These are phyloP conservation scores for Zizania latifolia DNA, from an alignment of 176 grass and related monocot species.

Conservation along the genomic window DNA sequence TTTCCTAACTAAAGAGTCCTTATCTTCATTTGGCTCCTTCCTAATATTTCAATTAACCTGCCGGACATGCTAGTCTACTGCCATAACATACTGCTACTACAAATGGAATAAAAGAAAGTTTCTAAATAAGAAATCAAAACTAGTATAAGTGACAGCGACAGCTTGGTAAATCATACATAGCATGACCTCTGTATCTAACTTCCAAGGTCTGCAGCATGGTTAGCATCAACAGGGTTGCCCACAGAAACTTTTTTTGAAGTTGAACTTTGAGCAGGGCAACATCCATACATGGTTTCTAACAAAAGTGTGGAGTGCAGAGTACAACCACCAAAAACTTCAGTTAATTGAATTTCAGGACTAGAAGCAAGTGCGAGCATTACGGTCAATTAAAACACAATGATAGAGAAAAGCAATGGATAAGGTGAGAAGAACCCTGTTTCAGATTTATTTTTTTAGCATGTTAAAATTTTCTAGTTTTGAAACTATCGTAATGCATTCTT, in stretches of 20 bases:
- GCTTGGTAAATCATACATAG: not conserved
- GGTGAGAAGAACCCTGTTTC: not conserved
- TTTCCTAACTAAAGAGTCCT: not conserved
- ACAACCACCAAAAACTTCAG: not conserved
- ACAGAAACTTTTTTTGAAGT: not conserved
- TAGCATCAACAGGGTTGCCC: not conserved
- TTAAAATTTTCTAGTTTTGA: constrained; percentile 5
- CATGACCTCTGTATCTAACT: not conserved
- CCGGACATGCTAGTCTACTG: not conserved
- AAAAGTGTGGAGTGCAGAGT: not conserved
- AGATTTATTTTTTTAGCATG: constrained; percentile 3
- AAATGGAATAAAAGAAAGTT: not conserved
- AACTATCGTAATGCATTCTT: not conserved
- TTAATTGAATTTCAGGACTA: not conserved
- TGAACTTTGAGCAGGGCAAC: not conserved
- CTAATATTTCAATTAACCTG: not conserved
- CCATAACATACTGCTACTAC: not conserved
- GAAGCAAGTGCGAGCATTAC: constrained; percentile 7
- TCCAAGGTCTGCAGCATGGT: not conserved
- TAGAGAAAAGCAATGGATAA: not conserved
- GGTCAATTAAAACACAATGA: not conserved
- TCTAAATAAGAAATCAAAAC: no score
- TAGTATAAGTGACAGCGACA: not conserved
- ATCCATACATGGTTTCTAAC: not conserved
- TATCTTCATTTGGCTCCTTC: not conserved